These are phyloP conservation scores for Prunus armeniaca DNA, from an alignment of 306 rosid genomes.

Conservation along the genomic window DNA sequence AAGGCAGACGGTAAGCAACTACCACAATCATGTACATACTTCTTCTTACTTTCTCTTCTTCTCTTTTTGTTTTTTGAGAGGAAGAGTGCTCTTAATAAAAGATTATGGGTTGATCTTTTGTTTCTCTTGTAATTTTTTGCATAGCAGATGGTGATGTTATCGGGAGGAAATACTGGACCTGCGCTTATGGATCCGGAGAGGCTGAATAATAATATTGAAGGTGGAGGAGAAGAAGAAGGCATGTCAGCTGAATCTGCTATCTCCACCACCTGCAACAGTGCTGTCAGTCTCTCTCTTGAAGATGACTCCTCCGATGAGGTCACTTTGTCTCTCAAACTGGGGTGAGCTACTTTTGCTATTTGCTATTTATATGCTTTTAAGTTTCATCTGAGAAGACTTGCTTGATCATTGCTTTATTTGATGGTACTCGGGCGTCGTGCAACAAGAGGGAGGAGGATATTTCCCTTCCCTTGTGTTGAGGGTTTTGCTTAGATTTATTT, in stretches of 20 bases:
- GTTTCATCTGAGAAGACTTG: background rate
- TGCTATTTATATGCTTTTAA: too few species aligned
- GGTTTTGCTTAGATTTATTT: too few species aligned
- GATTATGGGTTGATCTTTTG: too few species aligned
- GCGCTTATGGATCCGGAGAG: background rate
- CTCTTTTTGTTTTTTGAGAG: background rate
- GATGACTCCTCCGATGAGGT: constrained; percentile 22
- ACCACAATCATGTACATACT: background rate
- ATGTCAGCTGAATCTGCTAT: constrained; percentile 32
- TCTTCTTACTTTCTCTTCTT: background rate
- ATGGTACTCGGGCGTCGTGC: too few species aligned
- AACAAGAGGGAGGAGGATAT: too few species aligned
- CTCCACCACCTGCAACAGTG: constrained; percentile 25
- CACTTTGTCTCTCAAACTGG: constrained; percentile 7
- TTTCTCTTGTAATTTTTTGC: background rate
- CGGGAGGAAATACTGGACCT: too few species aligned
- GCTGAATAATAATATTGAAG: background rate
- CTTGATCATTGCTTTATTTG: background rate
- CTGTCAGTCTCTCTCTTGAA: constrained; percentile 16
- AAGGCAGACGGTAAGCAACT: constrained; percentile 22
- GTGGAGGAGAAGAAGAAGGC: constrained; percentile 17
- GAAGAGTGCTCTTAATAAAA: too few species aligned
- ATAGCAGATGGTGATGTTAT: constrained; percentile 26
- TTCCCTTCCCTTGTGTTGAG: too few species aligned
- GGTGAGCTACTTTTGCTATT: background rate